Percentiles rank a stretch among this genome's conserved stretches.
These are phyloP conservation scores for Raffaelea deltoideospora DNA, from an alignment of 2,329 filamentous ascomycete species.

Conservation along the genomic window DNA sequence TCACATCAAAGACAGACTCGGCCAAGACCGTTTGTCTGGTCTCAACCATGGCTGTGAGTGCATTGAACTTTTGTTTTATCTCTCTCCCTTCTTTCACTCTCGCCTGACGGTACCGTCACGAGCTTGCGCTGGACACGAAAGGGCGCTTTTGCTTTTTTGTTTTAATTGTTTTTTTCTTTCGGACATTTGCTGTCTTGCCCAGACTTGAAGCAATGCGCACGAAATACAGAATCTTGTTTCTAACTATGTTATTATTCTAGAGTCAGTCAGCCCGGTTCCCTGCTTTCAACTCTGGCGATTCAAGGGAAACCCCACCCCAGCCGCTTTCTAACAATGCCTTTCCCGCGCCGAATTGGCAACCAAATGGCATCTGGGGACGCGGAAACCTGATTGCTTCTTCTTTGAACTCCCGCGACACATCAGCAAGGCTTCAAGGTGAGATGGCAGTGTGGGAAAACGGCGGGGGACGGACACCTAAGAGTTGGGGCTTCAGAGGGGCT, in stretches of 20 bases:
- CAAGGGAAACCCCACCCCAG: not conserved
- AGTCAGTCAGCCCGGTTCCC: slow-evolving; percentile 3
- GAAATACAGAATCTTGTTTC: not conserved
- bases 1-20: no score
- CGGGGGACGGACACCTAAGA: no score
- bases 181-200: not conserved
- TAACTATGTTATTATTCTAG: not conserved
- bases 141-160: not conserved
- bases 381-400: not conserved
- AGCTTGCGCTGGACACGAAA: no score
- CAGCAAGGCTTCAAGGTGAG: not conserved
- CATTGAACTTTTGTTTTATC: not conserved
- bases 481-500: no score
- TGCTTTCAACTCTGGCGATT: not conserved
- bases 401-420: not conserved
- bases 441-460: not conserved
- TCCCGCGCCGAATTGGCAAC: not conserved
- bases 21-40: no score
- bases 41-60: not conserved
- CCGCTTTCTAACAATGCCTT: not conserved
- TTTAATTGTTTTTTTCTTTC: not conserved
- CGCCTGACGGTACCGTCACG: no score
- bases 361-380: not conserved
- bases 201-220: not conserved
- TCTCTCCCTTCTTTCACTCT: not conserved